Conservation (phyloP, 306 rosid species). For the Spatholobus suberectus region DNA sequence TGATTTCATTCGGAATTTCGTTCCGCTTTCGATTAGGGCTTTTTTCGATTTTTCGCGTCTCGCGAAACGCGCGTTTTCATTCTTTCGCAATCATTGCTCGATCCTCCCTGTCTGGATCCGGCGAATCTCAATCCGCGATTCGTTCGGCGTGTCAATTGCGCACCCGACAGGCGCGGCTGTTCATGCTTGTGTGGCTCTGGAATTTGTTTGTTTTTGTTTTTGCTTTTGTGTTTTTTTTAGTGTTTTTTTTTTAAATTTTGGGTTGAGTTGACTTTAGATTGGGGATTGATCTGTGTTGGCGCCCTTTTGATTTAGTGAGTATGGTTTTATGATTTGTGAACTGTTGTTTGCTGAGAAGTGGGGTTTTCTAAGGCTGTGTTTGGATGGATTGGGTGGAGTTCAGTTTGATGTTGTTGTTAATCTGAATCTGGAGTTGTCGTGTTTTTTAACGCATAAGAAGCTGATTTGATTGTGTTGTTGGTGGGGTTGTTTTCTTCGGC, state of each 20-base stretch:
- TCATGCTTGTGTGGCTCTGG: conserved; percentile 7
- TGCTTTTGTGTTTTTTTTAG: background rate
- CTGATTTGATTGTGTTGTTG: conserved; percentile 33
- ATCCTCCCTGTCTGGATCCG: conserved; percentile 45
- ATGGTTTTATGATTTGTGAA: conserved; percentile 6
- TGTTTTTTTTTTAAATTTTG: background rate
- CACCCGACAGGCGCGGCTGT: conserved; percentile 32
- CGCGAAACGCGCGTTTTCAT: conserved; percentile 10
- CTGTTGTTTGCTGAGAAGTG: conserved; percentile 11
- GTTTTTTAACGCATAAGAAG: background rate
- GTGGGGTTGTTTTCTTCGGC: conserved; percentile 6
- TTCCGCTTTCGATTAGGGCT: conserved; percentile 39
- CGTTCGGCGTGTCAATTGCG: conserved; percentile 34
- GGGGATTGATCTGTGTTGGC: conserved; percentile 38
- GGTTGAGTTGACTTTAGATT: conserved; percentile 50
- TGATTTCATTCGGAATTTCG: background rate
- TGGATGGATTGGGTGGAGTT: conserved; percentile 34
- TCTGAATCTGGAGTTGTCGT: conserved; percentile 35
- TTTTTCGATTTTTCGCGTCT: background rate
- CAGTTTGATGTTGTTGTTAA: conserved; percentile 26
- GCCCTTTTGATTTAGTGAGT: background rate
- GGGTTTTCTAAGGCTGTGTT: conserved; percentile 1
- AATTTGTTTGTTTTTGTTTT: background rate
- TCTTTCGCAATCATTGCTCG: conserved; percentile 22
- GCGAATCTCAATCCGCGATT: conserved; percentile 42